phyloP scores from a whole-genome alignment of 305 asterid species.

The Fraxinus xanthoxyloides region DNA sequence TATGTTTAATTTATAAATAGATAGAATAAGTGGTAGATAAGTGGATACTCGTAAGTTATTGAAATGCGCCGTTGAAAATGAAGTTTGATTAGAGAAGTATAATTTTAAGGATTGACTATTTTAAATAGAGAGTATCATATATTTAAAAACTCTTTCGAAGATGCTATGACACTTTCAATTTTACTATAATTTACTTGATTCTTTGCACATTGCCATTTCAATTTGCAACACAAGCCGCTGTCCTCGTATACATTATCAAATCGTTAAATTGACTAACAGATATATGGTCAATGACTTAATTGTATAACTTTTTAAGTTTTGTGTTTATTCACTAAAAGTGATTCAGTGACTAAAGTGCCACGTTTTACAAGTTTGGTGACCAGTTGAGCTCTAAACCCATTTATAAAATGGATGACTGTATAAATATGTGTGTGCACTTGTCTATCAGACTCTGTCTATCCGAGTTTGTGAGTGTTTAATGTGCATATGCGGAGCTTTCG shows the following conservation, averaged over 20 bases:
- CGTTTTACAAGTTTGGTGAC: background rate
- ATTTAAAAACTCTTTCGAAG: too few species aligned
- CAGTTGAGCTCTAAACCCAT: background rate
- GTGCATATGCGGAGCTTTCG: too few species aligned
- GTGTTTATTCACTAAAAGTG: background rate
- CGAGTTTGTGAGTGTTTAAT: too few species aligned
- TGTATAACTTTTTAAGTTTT: too few species aligned
- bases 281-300: background rate
- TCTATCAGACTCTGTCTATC: too few species aligned
- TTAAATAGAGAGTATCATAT: too few species aligned
- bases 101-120: too few species aligned
- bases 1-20: background rate
- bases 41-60: background rate
- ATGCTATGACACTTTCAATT: too few species aligned
- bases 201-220: background rate
- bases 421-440: too few species aligned
- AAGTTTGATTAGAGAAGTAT: background rate
- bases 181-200: too few species aligned
- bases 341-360: background rate
- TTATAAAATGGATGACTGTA: too few species aligned
- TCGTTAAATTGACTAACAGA: background rate
- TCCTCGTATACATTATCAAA: background rate
- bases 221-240: background rate
- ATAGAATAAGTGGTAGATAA: background rate
- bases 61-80: background rate